Evolutionary conservation across 2,329 filamentous ascomycete species (phyloP).

Genomic region (Fusarium longipes): DNA sequence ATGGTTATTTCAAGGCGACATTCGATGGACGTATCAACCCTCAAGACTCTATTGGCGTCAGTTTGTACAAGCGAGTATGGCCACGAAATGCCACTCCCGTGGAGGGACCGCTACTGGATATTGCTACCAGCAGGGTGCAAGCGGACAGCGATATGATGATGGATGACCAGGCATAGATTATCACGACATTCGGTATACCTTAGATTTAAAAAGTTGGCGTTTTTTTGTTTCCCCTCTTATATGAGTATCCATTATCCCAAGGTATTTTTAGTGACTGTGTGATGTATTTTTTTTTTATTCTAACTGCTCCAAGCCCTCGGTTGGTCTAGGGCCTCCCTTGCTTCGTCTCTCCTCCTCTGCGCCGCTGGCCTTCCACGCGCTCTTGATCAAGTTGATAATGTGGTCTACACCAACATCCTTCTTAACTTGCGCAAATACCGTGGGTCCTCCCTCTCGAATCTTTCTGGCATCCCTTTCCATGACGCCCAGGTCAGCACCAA

Average conservation of each 20-base stretch:
- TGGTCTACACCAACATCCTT: slow-evolving; percentile 84
- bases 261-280: slow-evolving; percentile 1
- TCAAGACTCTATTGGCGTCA: slow-evolving; percentile 92
- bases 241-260: slow-evolving; percentile 3
- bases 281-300: slow-evolving; percentile 10
- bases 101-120: slow-evolving; percentile 56
- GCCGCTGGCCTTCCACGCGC: slow-evolving; percentile 92
- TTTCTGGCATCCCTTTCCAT: slow-evolving; percentile 96
- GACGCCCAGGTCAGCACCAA: slow-evolving; percentile 89
- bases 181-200: slow-evolving; percentile 47
- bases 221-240: slow-evolving; percentile 26
- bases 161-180: slow-evolving; percentile 47
- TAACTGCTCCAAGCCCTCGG: slow-evolving; percentile 64
- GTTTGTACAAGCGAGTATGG: slow-evolving; percentile 86
- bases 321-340: slow-evolving; percentile 68
- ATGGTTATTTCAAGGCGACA: slow-evolving; percentile 99
- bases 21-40: slow-evolving; percentile 97
- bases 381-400: slow-evolving; percentile 88
- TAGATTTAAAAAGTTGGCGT: slow-evolving; percentile 47
- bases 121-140: slow-evolving; percentile 36
- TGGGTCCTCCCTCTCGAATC: slow-evolving; percentile 95
- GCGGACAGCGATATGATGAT: slow-evolving; percentile 52
- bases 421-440: slow-evolving; percentile 98
- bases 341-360: slow-evolving; percentile 71
- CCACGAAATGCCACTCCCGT: slow-evolving; percentile 73